These are phyloP conservation scores for Plasmopara muralis DNA, from an alignment of 352 stramenopile genomes.

Conservation along the genomic window DNA sequence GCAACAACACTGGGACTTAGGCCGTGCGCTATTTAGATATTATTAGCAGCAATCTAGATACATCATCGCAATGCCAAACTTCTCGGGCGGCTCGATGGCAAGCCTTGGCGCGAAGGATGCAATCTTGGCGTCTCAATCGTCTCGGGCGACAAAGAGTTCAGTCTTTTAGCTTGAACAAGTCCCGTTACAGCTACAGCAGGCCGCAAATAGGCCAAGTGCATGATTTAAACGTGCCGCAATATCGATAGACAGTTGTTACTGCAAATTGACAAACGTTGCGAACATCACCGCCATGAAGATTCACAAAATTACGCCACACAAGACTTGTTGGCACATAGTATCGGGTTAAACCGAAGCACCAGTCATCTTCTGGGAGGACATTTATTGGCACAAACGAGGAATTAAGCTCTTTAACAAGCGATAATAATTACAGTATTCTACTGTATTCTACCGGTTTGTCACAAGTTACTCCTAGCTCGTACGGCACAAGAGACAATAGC, in stretches of 20 bases:
- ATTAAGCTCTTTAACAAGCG: no score
- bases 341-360: no score
- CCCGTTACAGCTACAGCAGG: constrained; percentile 1
- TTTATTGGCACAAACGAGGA: no score
- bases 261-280: constrained; percentile 18
- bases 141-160: constrained; percentile 42
- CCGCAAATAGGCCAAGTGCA: constrained; percentile 13
- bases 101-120: constrained; percentile 37
- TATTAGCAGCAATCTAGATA: constrained; percentile 54
- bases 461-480: no score
- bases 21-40: constrained; percentile 22
- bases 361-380: no score
- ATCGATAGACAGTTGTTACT: constrained; percentile 6
- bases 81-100: constrained; percentile 46
- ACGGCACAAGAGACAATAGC: no score
- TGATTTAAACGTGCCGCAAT: constrained; percentile 5
- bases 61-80: constrained; percentile 53
- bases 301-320: no score
- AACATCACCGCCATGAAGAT: constrained; percentile 15
- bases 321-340: no score
- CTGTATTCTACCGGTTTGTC: no score
- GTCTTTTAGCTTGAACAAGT: constrained; percentile 25
- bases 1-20: constrained; percentile 47
- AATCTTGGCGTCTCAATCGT: constrained; percentile 42
- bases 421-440: no score